Percentiles rank a stretch among this genome's conserved stretches.
These are phyloP conservation scores for Edaphochlamys debaryana DNA, from an alignment of 139 green algal species.

Conservation along the genomic window DNA sequence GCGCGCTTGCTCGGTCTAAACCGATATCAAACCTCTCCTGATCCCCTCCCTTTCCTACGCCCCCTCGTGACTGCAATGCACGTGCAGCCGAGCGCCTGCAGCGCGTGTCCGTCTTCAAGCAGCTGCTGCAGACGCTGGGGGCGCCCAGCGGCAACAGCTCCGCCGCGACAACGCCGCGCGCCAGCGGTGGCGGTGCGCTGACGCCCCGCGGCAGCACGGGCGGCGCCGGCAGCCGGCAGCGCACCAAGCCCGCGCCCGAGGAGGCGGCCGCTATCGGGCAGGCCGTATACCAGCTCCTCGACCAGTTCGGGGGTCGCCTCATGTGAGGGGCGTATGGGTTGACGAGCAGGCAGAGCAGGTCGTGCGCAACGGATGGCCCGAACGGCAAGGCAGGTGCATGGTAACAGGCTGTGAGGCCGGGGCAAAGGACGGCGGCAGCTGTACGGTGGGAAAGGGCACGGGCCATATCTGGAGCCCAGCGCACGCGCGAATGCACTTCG, in stretches of 20 bases:
- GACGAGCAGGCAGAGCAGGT: too few species aligned
- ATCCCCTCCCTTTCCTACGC: too few species aligned
- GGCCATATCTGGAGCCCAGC: too few species aligned
- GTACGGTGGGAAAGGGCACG: background rate
- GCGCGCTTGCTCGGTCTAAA: too few species aligned
- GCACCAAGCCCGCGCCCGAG: conserved; percentile 16
- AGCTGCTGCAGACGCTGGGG: conserved; percentile 10
- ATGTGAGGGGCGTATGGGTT: too few species aligned
- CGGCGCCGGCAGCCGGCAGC: background rate
- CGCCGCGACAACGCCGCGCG: conserved; percentile 5
- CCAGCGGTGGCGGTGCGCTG: background rate
- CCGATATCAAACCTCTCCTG: too few species aligned
- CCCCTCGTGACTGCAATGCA: too few species aligned
- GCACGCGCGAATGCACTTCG: too few species aligned
- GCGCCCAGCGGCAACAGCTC: background rate
- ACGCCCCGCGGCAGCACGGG: background rate
- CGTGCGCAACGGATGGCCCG: too few species aligned
- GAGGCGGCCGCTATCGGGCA: conserved; percentile 27
- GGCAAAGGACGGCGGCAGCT: background rate
- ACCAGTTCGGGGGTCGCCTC: conserved; percentile 26
- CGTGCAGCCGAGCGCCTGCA: too few species aligned
- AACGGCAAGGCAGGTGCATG: too few species aligned
- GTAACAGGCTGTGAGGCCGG: too few species aligned
- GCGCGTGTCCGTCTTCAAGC: conserved; percentile 32
- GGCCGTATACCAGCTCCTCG: conserved; percentile 32